Evolutionary conservation across 108 stramenopile species (phyloP).

Genomic region (Nitzschia putrida): DNA sequence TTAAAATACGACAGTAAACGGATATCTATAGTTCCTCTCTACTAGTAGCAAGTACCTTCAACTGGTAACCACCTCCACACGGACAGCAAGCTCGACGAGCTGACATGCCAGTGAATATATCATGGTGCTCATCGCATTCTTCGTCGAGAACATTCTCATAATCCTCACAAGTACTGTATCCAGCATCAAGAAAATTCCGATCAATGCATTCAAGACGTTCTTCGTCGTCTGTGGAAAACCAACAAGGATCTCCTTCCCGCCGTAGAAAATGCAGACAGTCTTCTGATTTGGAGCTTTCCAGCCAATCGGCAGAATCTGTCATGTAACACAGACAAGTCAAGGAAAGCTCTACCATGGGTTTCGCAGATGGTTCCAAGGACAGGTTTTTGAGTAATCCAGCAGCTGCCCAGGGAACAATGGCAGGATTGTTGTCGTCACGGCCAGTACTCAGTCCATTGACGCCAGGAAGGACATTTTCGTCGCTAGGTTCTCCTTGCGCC

Average conservation of each 20-base stretch:
- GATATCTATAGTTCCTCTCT: background rate
- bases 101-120: background rate
- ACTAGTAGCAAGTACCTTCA: background rate
- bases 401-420: conserved; percentile 9
- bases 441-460: conserved; percentile 3
- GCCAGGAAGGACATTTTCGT: background rate
- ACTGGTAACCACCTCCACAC: background rate
- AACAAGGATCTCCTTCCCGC: background rate
- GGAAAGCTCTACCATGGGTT: background rate
- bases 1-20: too few relatives aligned
- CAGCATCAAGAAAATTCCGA: background rate
- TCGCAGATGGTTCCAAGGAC: background rate
- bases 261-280: background rate
- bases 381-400: conserved; percentile 16
- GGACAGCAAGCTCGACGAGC: background rate
- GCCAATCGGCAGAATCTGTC: background rate
- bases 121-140: background rate
- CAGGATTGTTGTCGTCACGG: conserved; percentile 1
- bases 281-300: background rate
- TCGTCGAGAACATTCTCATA: background rate
- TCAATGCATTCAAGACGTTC: background rate
- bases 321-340: background rate
- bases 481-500: background rate
- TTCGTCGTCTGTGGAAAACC: background rate
- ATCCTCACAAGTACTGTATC: background rate